Evolutionary conservation across 1,284 basidiomycete genomes (phyloP), one percentile per base, ranked within the genome.

Genomic region (Chalciporus sp.): DNA sequence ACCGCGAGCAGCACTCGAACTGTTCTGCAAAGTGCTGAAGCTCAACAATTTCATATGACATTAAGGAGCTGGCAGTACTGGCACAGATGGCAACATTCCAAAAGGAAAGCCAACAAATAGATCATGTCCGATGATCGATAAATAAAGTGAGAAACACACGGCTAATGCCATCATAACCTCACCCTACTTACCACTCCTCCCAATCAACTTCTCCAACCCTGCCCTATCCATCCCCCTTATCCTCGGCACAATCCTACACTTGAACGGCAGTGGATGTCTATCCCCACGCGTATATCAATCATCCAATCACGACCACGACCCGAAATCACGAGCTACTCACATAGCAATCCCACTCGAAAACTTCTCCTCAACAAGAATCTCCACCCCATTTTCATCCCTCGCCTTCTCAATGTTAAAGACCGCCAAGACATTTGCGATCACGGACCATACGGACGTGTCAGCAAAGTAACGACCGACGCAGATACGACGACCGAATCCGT

Each of bases 401-500:
- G 37, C 37, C n/a, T 19, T 39, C 37, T 39, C 37, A 19, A 39
- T 39, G n/a, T 39, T 39, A n/a, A 17, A 39, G 1, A 39, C 37
- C 26, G 26, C 42, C 26, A 23, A 27, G 6, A 26, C 8, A 16
- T 26, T 27, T 11, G 20, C 37, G 12, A 42, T 26, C 20, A 42
- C 42, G 4, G 20, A 6, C 20, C 42, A 42, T 26, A 42, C 20
- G 42, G 42, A 27, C 11, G 14, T 42, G 20, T 42, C 16, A 1
- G 42, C 42, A 14, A 42, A 23, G 17, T 33, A 14, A 27, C 37
- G 37, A 39, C 37, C 37, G 17, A 39, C 37, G n/a, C 37, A 39
- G 37, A 39, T 39, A 8, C 37, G 37, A 39, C 37, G 37, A 39
- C 74, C 73, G 52, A 72, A 73, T 4, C 74, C 74, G 53, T 75